A percentile compares a stretch with the other conserved stretches of the same genome.
These are phyloP conservation scores for Teratosphaeria pseudoeucalypti DNA, from an alignment of 2,329 filamentous ascomycete genomes.

Conservation along the genomic window DNA sequence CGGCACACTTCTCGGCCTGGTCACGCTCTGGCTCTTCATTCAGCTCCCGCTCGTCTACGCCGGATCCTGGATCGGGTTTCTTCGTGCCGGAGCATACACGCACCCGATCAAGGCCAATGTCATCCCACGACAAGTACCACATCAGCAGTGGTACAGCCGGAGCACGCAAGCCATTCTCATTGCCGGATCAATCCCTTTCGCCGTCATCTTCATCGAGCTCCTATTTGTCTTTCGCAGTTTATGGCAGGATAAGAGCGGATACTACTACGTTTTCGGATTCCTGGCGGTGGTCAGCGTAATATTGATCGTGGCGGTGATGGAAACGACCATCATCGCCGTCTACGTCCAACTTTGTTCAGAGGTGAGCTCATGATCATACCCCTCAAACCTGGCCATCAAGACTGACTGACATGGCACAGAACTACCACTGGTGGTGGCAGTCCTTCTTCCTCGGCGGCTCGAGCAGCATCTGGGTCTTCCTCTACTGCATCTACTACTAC, in stretches of 20 bases:
- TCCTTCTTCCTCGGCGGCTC: conserved; percentile 70
- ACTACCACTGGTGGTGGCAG: conserved; percentile 90
- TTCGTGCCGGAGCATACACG: conserved; percentile 57
- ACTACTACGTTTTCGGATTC: conserved; percentile 88
- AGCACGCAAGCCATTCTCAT: conserved; percentile 55
- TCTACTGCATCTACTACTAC: conserved; percentile 79
- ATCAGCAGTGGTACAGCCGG: conserved; percentile 64
- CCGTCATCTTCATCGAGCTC: conserved; percentile 79
- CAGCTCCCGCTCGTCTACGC: conserved; percentile 76
- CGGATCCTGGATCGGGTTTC: conserved; percentile 68
- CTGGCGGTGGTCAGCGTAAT: conserved; percentile 63
- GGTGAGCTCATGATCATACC: conserved; percentile 29
- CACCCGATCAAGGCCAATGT: conserved; percentile 69
- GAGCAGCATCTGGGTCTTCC: conserved; percentile 70
- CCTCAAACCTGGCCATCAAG: not conserved
- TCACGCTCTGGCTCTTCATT: conserved; percentile 72
- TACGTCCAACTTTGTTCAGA: conserved; percentile 76
- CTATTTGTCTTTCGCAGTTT: conserved; percentile 78
- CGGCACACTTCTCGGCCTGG: conserved; percentile 60
- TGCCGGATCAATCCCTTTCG: conserved; percentile 71
- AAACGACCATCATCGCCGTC: conserved; percentile 73
- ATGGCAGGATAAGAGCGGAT: conserved; percentile 84
- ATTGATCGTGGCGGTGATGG: conserved; percentile 64
- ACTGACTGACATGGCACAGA: conserved; percentile 32
- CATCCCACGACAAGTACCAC: conserved; percentile 63